Evolutionary conservation across 768 basidiomycete genomes (phyloP), one percentile per base, ranked within the genome.

Genomic region (Mycena rebaudengoi): DNA sequence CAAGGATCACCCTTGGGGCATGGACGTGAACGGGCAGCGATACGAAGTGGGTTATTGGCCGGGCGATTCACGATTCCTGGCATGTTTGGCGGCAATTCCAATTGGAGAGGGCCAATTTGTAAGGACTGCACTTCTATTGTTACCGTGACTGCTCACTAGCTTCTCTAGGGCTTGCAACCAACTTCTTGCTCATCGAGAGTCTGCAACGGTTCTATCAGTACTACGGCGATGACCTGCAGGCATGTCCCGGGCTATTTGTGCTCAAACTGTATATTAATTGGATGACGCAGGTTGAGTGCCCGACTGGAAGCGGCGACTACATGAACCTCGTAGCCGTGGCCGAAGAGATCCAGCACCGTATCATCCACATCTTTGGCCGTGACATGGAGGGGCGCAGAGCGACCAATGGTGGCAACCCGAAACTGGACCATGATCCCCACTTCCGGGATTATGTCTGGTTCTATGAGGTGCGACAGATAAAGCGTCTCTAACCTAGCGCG

Each of bases 21-120:
- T 98, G 86, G 82, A 94, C 64, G 97, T 98, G 48, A 88, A 98
- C 64, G 96, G 95, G 16, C 88, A 98, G 69, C 85, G 90, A 40
- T 94, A 98, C 73, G 93, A 95, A 71, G 94, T 99, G 29, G 86
- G 87, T 32, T 99, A 99, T 78, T 99, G 98, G 98, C 97, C 98
- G 1, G 98, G 96, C 10, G 98, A 99, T 74, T 98, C 97, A 2
- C 88, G 86, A 69, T 96, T n/a, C n/a, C 94, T 12, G 96, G 96
- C 46, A 99, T 99, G 97, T 97, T 98, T 76, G 95, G 96, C 53
- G 95, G 94, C n/a, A 96, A 96, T 73, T 96, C 94, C n/a, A 96
- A 96, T 68, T 97, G 95, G 95, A 82, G 95, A 74, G 95, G 95
- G n/a, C 91, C 92, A 4, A 91, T 93, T 60, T 94, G 91, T 92